These are phyloP conservation scores for Stachybotrys chartarum DNA, from an alignment of 2,329 filamentous ascomycete species.

Conservation along the genomic window DNA sequence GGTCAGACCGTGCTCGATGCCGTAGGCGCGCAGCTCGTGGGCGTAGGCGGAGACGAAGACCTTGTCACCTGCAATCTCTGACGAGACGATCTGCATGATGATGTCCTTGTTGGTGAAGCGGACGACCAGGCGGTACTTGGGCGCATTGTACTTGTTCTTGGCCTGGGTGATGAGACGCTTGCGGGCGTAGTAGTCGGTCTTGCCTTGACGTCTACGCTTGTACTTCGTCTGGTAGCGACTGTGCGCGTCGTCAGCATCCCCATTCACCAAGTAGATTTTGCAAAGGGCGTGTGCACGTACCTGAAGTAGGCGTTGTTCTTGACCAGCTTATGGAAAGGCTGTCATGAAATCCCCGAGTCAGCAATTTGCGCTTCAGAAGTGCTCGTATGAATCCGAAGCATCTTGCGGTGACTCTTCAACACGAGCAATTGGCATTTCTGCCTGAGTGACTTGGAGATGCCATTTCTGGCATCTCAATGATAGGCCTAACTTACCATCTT, in stretches of 20 bases:
- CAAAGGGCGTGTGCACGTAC: constrained; percentile 38
- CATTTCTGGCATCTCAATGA: constrained; percentile 13
- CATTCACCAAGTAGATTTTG: not conserved
- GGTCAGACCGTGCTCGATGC: constrained; percentile 96
- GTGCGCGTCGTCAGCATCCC: constrained; percentile 19
- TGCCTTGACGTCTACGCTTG: constrained; percentile 90
- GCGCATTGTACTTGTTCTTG: constrained; percentile 99
- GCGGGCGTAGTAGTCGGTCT: constrained; percentile 99
- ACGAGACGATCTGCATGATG: constrained; percentile 93
- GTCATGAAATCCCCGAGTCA: constrained; percentile 70
- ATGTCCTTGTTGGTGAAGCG: constrained; percentile 99
- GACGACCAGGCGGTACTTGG: constrained; percentile 99
- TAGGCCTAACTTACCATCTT: constrained; percentile 62
- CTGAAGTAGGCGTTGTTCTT: constrained; percentile 99
- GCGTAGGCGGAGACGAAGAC: constrained; percentile 87
- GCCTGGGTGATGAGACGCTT: constrained; percentile 99
- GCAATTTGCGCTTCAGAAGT: constrained; percentile 99
- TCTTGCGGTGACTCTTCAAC: constrained; percentile 81
- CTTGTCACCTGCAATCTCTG: constrained; percentile 97
- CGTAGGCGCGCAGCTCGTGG: constrained; percentile 97
- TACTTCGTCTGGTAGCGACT: constrained; percentile 99
- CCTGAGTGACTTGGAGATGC: constrained; percentile 19
- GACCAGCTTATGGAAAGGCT: constrained; percentile 89
- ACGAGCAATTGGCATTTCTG: constrained; percentile 40
- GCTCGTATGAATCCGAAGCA: constrained; percentile 75